Conservation (phyloP, 306 rosid genomes). For the Quillaja saponaria region DNA sequence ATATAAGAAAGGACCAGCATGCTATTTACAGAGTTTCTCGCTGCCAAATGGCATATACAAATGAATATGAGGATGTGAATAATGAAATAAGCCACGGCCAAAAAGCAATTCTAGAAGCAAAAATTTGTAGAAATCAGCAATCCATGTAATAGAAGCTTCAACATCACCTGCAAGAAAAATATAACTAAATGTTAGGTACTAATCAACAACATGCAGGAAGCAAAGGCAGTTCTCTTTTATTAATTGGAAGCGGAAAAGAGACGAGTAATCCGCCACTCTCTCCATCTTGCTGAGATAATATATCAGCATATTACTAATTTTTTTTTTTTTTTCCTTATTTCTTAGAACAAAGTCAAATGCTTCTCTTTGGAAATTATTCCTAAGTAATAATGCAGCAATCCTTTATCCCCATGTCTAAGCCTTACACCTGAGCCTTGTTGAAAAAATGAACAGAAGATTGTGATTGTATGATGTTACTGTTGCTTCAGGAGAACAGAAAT, state of each 20-base stretch:
- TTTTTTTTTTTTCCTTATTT: not conserved
- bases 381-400: too few species aligned
- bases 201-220: not conserved
- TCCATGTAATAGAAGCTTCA: constrained; percentile 45
- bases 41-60: constrained; percentile 50
- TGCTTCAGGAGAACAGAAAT: not conserved
- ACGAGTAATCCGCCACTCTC: too few species aligned
- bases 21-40: constrained; percentile 69
- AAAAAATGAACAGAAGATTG: too few species aligned
- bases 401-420: too few species aligned
- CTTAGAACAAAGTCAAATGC: not conserved
- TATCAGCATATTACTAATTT: too few species aligned
- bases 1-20: constrained; percentile 42
- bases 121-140: constrained; percentile 37
- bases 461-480: too few species aligned
- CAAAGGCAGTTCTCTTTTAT: too few species aligned
- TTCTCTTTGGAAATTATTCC: too few species aligned
- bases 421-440: too few species aligned
- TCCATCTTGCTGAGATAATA: not conserved
- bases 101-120: constrained; percentile 23
- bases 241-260: constrained; percentile 8
- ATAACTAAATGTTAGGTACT: constrained; percentile 15
- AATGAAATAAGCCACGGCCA: constrained; percentile 37
- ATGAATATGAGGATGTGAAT: constrained; percentile 37
- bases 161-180: constrained; percentile 45